Evolutionary conservation across 1,139 yeast species (phyloP).

Genomic region (Saccharomyces hybrid): DNA sequence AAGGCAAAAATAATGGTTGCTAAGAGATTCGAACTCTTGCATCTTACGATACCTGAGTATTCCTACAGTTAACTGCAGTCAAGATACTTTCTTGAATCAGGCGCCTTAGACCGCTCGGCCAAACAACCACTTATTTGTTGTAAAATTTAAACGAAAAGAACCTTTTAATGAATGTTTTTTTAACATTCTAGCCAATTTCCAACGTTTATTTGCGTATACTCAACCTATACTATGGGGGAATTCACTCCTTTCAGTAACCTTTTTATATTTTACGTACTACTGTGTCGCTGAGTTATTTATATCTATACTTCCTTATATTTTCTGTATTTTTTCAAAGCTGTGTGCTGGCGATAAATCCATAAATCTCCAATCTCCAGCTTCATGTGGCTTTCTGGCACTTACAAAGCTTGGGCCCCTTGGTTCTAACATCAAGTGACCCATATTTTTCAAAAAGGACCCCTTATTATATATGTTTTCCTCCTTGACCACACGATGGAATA

Average conservation of each 20-base stretch:
- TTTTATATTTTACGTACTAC: no score
- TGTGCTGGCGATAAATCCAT: constrained; percentile 16
- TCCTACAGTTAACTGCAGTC: constrained; percentile 5
- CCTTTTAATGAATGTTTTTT: no score
- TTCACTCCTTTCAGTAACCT: no score
- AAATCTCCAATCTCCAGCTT: constrained; percentile 41
- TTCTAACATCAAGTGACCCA: constrained; percentile 42
- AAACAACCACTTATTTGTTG: constrained; percentile 4
- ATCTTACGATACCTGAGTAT: constrained; percentile 9
- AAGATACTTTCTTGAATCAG: constrained; percentile 5
- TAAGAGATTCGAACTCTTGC: constrained; percentile 9
- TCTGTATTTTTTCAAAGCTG: constrained; percentile 7
- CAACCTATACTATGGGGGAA: no score
- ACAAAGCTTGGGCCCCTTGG: constrained; percentile 41
- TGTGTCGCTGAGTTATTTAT: background rate
- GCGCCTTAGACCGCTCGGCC: constrained; percentile 11
- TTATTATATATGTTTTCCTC: constrained; percentile 41
- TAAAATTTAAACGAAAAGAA: background rate
- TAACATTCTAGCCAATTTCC: no score
- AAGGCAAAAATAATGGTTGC: constrained; percentile 3
- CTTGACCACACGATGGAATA: constrained; percentile 21
- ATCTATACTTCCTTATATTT: background rate
- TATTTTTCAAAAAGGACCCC: constrained; percentile 34
- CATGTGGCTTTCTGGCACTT: constrained; percentile 34
- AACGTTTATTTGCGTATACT: no score